phyloP scores from a whole-genome alignment of 2,329 filamentous ascomycete species.

The Neonectria faginata region DNA sequence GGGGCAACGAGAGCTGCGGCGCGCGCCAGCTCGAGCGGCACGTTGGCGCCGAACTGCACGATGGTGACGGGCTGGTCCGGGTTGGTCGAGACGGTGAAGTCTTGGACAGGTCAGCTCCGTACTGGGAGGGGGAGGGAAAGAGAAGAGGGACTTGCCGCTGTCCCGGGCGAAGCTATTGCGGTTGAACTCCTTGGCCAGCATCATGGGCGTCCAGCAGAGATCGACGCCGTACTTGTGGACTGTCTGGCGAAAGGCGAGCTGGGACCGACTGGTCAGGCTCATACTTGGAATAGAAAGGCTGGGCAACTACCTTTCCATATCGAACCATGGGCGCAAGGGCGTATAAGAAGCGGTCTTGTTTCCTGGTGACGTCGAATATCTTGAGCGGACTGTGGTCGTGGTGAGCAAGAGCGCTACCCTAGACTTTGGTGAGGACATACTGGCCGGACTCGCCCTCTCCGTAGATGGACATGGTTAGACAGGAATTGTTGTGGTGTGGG shows the following conservation, averaged over 20 bases:
- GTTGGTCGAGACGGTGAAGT: conserved; percentile 70
- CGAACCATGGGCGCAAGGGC: conserved; percentile 77
- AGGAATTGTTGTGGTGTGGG: background rate
- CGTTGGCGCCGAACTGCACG: conserved; percentile 75
- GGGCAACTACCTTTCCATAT: conserved; percentile 65
- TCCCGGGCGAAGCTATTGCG: conserved; percentile 69
- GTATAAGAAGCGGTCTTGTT: conserved; percentile 65
- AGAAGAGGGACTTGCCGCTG: conserved; percentile 58
- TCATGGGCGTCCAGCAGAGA: conserved; percentile 79
- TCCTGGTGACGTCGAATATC: conserved; percentile 67
- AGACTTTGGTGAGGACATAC: conserved; percentile 34
- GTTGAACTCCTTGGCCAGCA: conserved; percentile 77
- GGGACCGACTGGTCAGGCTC: conserved; percentile 33
- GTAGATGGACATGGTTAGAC: conserved; percentile 34
- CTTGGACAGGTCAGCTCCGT: conserved; percentile 45
- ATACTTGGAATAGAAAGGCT: background rate
- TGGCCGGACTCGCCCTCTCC: conserved; percentile 38
- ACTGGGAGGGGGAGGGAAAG: no score
- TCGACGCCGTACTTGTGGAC: conserved; percentile 74
- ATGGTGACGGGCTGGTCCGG: conserved; percentile 69
- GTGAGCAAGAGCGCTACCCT: conserved; percentile 38
- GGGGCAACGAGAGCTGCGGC: conserved; percentile 72
- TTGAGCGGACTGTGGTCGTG: conserved; percentile 63
- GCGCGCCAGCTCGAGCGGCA: conserved; percentile 70
- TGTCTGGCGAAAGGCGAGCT: conserved; percentile 77